Conservation (phyloP, 139 green algal genomes). For the Closterium sp. region DNA sequence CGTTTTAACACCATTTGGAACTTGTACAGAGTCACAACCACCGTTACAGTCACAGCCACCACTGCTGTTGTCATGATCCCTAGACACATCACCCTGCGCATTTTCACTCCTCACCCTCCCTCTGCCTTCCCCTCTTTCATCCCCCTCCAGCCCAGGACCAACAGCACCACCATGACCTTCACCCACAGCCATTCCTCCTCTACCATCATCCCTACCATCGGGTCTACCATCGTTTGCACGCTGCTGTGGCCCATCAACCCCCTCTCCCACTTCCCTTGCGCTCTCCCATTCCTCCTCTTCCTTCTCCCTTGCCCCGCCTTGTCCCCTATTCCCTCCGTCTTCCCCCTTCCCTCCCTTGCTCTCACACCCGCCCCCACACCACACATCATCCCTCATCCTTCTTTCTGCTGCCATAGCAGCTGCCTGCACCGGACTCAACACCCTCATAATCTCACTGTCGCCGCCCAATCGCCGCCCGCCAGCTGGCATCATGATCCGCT, state of each 20-base stretch:
- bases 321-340: not conserved
- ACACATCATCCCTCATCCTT: constrained; percentile 57
- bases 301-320: not conserved
- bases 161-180: not conserved
- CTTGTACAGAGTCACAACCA: not conserved
- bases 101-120: not conserved
- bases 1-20: not conserved
- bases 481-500: constrained; percentile 15
- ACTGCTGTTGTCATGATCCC: not conserved
- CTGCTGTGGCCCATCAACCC: not conserved
- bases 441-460: constrained; percentile 7
- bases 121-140: not conserved
- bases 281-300: not conserved
- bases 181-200: not conserved
- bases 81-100: not conserved
- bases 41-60: not conserved
- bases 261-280: not conserved
- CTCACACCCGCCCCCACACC: constrained; percentile 44
- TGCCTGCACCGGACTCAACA: constrained; percentile 61
- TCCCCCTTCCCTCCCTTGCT: not conserved
- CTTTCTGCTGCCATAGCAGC: constrained; percentile 63
- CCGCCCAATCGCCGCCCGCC: constrained; percentile 57
- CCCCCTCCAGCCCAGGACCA: not conserved
- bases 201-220: not conserved
- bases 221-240: not conserved